Base-by-base conservation (phyloP, 768 basidiomycete species). In the Cystofilobasidium macerans region DNA sequence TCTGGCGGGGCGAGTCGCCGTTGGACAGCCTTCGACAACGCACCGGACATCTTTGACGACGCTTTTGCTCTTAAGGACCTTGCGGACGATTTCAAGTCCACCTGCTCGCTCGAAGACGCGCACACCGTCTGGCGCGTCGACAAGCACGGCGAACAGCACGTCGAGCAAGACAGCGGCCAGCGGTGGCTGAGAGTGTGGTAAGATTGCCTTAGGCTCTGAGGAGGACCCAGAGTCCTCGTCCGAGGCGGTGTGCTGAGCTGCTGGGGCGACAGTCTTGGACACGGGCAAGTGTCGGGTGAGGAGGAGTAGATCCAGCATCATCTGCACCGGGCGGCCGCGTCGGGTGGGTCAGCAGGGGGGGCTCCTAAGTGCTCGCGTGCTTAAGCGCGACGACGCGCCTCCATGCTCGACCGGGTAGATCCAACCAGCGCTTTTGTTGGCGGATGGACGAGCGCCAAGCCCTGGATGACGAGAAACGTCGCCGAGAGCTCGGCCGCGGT, bases 31-130 rank as follows among this genome's bases (percentile, higher is more conserved):
- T 4, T 13, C 3, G 22, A 22, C 9, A 30, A 58, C 74, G 58
- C 65, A 93, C 92, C 89, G 79, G 65, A 93, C 87, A 78, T 89
- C 88, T 57, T 89, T 82, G n/a, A 87, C 85, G 11, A 89, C 89
- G 11, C 84, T 85, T 0, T 86, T 85, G 54, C 89, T 81, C 73
- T 97, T 97, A 42, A 95, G 80, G 35, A 90, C 84, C 72, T 85
- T 87, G n/a, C 92, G 89, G 9, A 94, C 81, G 0, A 82, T 82
- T 69, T 89, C 88, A 1, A 91, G 81, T 1, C 93, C 93, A 62
- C 80, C 82, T 33, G 80, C 79, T 22, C 82, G 81, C 75, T 97
- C 93, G 69, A 95, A 93, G 0, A 78, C 79, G 28, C 93, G 84
- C 18, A 92, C 76, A 8, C 89, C 85, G 9, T 75, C 70, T 0